Conservation (phyloP, 305 asterid genomes). For the Fraxinus floribunda region DNA sequence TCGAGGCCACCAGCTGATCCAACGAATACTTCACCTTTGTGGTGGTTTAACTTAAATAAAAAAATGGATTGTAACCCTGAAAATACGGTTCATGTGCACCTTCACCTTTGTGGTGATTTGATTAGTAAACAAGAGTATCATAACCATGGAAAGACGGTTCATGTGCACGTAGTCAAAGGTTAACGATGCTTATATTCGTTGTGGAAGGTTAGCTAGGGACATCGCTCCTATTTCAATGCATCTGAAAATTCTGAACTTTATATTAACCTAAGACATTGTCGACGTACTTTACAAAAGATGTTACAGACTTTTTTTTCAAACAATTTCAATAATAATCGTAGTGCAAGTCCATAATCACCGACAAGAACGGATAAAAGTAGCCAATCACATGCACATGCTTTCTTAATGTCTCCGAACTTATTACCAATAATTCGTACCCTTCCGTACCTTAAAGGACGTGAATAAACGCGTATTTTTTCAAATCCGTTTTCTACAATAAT, state of each 20-base stretch:
- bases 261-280: neutral
- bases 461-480: conserved; percentile 28
- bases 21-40: neutral
- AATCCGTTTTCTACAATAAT: conserved; percentile 21
- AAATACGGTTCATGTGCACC: neutral
- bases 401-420: conserved; percentile 22
- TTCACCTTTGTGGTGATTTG: neutral
- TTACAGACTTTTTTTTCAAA: neutral
- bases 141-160: neutral
- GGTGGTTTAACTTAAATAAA: neutral
- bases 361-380: conserved; percentile 12
- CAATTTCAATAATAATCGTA: neutral
- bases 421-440: conserved; percentile 30
- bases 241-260: neutral
- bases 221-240: neutral
- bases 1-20: neutral
- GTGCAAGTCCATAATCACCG: conserved; percentile 30
- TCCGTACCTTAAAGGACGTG: conserved; percentile 37
- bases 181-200: neutral
- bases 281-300: neutral
- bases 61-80: neutral
- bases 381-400: conserved; percentile 47
- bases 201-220: neutral
- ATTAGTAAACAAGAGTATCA: too few relatives aligned
- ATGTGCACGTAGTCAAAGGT: neutral